Evolutionary conservation across 2,329 filamentous ascomycete species (phyloP).

Genomic region (Aspergillus luchuensis): DNA sequence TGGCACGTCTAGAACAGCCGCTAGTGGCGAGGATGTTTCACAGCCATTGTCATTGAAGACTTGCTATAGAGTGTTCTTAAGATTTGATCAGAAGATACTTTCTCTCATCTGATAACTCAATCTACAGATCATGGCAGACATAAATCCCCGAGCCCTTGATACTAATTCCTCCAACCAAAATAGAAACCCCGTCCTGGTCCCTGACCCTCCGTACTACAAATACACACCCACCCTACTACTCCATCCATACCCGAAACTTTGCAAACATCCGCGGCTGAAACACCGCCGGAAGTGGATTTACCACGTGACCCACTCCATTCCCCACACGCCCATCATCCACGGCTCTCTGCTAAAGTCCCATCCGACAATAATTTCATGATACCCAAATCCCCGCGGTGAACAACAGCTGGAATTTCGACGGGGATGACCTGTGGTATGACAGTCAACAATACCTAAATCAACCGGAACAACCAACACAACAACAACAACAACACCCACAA

Average conservation of each 20-base stretch:
- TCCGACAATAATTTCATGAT: not conserved
- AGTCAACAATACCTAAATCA: not conserved
- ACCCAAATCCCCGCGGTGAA: no score
- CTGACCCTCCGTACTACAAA: slow-evolving; percentile 21
- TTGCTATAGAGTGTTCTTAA: not conserved
- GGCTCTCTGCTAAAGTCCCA: not conserved
- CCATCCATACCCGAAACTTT: slow-evolving; percentile 20
- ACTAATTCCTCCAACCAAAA: no score
- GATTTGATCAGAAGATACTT: no score
- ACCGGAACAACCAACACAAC: no score
- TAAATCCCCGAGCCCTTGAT: no score
- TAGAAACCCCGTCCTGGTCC: not conserved
- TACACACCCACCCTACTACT: not conserved
- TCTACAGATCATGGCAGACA: no score
- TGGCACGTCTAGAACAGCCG: not conserved
- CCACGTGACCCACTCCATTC: slow-evolving; percentile 26
- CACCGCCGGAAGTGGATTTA: slow-evolving; percentile 2
- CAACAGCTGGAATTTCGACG: slow-evolving; percentile 7
- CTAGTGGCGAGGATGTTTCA: not conserved
- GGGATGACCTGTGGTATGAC: no score
- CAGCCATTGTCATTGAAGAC: not conserved
- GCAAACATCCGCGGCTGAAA: slow-evolving; percentile 8
- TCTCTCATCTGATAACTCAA: no score
- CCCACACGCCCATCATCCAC: slow-evolving; percentile 16
- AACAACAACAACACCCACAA: slow-evolving; percentile 9